These are phyloP conservation scores for Thymus quinquecostatus DNA, from an alignment of 257 asterid genomes.

Conservation along the genomic window DNA sequence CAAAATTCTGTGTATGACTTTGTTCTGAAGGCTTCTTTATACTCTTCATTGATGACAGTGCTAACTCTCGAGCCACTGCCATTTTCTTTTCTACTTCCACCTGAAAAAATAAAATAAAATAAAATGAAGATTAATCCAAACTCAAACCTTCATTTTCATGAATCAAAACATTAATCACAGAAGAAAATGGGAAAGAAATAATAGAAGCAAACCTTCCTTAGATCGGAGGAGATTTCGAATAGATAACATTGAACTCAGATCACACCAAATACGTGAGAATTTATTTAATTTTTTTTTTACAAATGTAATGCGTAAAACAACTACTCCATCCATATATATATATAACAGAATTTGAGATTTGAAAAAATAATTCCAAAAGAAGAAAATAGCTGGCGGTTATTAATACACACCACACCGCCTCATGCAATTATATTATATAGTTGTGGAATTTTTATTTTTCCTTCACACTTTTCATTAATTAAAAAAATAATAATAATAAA, in stretches of 20 bases:
- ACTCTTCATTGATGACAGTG: constrained; percentile 60
- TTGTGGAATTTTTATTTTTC: constrained; percentile 5
- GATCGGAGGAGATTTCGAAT: constrained; percentile 26
- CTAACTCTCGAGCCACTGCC: constrained; percentile 36
- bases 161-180: not conserved
- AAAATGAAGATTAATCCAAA: no score
- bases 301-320: not conserved
- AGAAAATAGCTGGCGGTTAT: constrained; percentile 29
- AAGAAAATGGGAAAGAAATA: not conserved
- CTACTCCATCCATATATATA: constrained; percentile 21
- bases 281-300: not conserved
- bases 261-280: not conserved
- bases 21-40: constrained; percentile 66
- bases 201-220: constrained; percentile 41
- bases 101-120: constrained; percentile 28
- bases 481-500: no score
- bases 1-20: constrained; percentile 67
- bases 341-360: not conserved
- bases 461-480: not conserved
- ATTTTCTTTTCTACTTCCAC: constrained; percentile 33
- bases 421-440: constrained; percentile 17
- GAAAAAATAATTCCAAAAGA: constrained; percentile 11
- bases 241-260: constrained; percentile 24
- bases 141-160: not conserved
- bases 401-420: constrained; percentile 33